Percentiles rank a stretch among this genome's conserved stretches.
phyloP scores from a whole-genome alignment of 2,329 filamentous ascomycete species.

The Botryosphaeria dothidea region DNA sequence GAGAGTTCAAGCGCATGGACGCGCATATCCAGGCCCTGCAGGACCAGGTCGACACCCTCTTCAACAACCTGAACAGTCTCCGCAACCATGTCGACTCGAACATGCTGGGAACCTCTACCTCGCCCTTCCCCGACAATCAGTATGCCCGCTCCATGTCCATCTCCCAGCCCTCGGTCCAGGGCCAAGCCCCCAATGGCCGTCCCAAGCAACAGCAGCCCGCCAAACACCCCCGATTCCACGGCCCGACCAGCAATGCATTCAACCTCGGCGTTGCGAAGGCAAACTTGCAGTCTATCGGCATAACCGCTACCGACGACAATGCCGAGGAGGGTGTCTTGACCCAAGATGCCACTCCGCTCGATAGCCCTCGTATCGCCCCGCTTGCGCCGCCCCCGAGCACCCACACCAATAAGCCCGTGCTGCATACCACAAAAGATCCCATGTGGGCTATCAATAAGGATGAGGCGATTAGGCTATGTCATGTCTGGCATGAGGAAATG shows the following conservation, averaged over 20 bases:
- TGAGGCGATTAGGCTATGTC: slow-evolving; percentile 77
- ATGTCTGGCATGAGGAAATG: slow-evolving; percentile 84
- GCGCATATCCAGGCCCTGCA: slow-evolving; percentile 74
- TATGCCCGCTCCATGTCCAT: slow-evolving; percentile 40
- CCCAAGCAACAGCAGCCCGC: slow-evolving; percentile 27
- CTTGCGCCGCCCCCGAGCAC: slow-evolving; percentile 24
- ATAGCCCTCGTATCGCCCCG: slow-evolving; percentile 42
- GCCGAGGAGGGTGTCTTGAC: slow-evolving; percentile 61
- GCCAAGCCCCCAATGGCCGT: slow-evolving; percentile 39
- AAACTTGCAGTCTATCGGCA: slow-evolving; percentile 87
- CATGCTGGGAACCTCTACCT: slow-evolving; percentile 8
- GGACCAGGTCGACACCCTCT: slow-evolving; percentile 79
- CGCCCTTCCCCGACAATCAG: slow-evolving; percentile 26
- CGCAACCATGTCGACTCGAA: slow-evolving; percentile 50
- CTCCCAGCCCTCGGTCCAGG: slow-evolving; percentile 39
- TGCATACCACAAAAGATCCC: slow-evolving; percentile 65
- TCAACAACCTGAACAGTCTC: slow-evolving; percentile 69
- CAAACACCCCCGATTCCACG: slow-evolving; percentile 69
- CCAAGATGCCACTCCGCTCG: slow-evolving; percentile 54
- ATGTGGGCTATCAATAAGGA: slow-evolving; percentile 76
- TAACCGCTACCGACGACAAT: slow-evolving; percentile 63
- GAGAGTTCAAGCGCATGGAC: slow-evolving; percentile 80
- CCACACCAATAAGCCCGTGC: slow-evolving; percentile 20
- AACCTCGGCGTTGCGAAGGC: slow-evolving; percentile 84
- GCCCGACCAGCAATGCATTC: slow-evolving; percentile 82